Evolutionary conservation across 495 filamentous ascomycete species (phyloP).

Genomic region (Parathielavia hyrcaniae): DNA sequence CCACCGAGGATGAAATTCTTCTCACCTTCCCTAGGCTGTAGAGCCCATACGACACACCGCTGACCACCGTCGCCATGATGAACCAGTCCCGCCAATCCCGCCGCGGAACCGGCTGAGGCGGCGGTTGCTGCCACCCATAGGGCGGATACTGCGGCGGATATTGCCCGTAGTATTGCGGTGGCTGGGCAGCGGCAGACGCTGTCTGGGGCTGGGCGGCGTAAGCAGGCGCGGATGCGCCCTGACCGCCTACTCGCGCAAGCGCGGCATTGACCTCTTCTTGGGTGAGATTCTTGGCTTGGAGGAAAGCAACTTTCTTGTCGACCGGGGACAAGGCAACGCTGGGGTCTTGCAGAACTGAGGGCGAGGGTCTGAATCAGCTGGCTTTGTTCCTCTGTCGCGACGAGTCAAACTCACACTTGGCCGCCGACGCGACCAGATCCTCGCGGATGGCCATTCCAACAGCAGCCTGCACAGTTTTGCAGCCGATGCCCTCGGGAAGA

Average conservation of each 20-base stretch:
- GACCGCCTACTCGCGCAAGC: slow-evolving; percentile 63
- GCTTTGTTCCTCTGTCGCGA: slow-evolving; percentile 10
- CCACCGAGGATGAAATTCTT: background rate
- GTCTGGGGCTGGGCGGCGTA: slow-evolving; percentile 38
- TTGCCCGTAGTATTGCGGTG: slow-evolving; percentile 58
- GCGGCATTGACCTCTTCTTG: slow-evolving; percentile 88
- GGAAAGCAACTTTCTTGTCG: slow-evolving; percentile 86
- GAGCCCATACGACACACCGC: slow-evolving; percentile 78
- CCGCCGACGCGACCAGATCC: slow-evolving; percentile 76
- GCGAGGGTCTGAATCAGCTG: slow-evolving; percentile 7
- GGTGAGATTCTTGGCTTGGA: slow-evolving; percentile 94
- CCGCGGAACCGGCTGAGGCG: slow-evolving; percentile 58
- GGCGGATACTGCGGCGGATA: slow-evolving; percentile 56
- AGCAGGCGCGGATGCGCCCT: slow-evolving; percentile 46
- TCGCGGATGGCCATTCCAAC: slow-evolving; percentile 68
- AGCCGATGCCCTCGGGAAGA: background rate
- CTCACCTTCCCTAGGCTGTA: slow-evolving; percentile 76
- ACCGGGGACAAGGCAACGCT: slow-evolving; percentile 83
- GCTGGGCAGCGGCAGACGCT: slow-evolving; percentile 37
- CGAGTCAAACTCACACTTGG: slow-evolving; percentile 43
- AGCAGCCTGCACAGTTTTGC: background rate
- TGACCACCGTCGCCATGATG: slow-evolving; percentile 89
- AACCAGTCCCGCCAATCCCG: slow-evolving; percentile 99
- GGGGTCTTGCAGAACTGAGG: slow-evolving; percentile 83
- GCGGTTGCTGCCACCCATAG: slow-evolving; percentile 61